These are phyloP conservation scores for Mycosphaerella sp. DNA, from an alignment of 2,329 filamentous ascomycete species.

Conservation along the genomic window DNA sequence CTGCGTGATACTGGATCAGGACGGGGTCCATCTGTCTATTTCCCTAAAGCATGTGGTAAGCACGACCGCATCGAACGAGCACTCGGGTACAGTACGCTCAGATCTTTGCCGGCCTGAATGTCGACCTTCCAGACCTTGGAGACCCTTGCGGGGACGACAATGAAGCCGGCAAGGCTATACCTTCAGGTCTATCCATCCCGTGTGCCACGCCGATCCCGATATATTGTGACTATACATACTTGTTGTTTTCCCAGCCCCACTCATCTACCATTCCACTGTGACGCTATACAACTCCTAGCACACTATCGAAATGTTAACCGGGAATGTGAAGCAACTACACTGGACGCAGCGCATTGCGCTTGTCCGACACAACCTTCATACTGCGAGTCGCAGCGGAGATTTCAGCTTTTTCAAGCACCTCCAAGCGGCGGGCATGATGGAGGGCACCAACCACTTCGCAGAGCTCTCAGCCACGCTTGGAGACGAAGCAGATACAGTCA, in stretches of 20 bases:
- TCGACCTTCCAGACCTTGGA: constrained; percentile 9
- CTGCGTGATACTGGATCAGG: constrained; percentile 16
- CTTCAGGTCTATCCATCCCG: constrained; percentile 2
- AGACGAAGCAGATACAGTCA: constrained; percentile 39
- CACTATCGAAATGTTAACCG: constrained; percentile 20
- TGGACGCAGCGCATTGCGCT: constrained; percentile 44
- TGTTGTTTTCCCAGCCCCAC: not conserved
- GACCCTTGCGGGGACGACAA: constrained; percentile 15
- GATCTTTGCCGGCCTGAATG: constrained; percentile 20
- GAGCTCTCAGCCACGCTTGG: constrained; percentile 37
- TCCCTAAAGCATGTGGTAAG: constrained; percentile 11
- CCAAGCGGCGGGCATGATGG: constrained; percentile 40
- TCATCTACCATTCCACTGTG: not conserved
- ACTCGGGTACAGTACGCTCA: constrained; percentile 10
- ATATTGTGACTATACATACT: constrained; percentile 12
- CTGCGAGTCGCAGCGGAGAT: constrained; percentile 39
- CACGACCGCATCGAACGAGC: constrained; percentile 5
- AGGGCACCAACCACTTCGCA: constrained; percentile 43
- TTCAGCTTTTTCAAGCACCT: constrained; percentile 45
- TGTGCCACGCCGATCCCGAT: constrained; percentile 7
- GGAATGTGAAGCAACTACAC: constrained; percentile 35
- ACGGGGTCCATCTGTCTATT: constrained; percentile 3
- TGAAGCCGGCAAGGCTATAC: constrained; percentile 17
- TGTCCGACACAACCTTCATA: constrained; percentile 41
- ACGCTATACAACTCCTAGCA: constrained; percentile 1